Conservation (phyloP, 106 monocot genomes). For the Narthecium ossifragum region DNA sequence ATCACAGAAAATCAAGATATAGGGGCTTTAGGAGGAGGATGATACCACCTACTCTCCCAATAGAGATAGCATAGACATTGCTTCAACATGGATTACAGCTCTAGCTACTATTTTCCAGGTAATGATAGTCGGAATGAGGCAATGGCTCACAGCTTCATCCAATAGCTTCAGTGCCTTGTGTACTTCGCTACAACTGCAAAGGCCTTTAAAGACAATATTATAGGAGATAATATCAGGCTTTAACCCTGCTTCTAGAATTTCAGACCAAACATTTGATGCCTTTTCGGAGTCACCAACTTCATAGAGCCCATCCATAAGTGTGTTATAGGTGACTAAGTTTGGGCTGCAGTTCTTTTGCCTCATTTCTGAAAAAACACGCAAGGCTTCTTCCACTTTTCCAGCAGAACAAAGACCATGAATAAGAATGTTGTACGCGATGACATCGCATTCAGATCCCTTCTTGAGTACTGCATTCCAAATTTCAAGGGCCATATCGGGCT, state of each 20-base stretch:
- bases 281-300: constrained; percentile 40
- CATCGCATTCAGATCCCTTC: constrained; percentile 47
- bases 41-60: too few species aligned
- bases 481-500: constrained; percentile 52
- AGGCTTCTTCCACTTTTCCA: constrained; percentile 58
- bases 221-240: constrained; percentile 83
- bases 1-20: too few species aligned
- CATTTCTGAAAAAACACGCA: constrained; percentile 50
- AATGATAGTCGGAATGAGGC: constrained; percentile 50
- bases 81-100: constrained; percentile 35
- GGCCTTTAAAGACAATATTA: constrained; percentile 75
- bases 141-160: constrained; percentile 37
- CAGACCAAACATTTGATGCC: constrained; percentile 58
- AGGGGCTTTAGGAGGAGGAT: too few species aligned
- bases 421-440: constrained; percentile 65
- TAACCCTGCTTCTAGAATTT: constrained; percentile 62
- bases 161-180: constrained; percentile 52
- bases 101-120: constrained; percentile 81
- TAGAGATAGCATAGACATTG: too few species aligned
- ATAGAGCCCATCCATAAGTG: constrained; percentile 77
- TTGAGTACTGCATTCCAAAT: constrained; percentile 53
- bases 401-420: constrained; percentile 72
- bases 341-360: constrained; percentile 44
- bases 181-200: constrained; percentile 55
- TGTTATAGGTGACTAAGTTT: constrained; percentile 73